Percentiles rank a stretch among this genome's conserved stretches.
Evolutionary conservation across 2,329 filamentous ascomycete genomes (phyloP).

Genomic region (Amesomyces nigricolor): DNA sequence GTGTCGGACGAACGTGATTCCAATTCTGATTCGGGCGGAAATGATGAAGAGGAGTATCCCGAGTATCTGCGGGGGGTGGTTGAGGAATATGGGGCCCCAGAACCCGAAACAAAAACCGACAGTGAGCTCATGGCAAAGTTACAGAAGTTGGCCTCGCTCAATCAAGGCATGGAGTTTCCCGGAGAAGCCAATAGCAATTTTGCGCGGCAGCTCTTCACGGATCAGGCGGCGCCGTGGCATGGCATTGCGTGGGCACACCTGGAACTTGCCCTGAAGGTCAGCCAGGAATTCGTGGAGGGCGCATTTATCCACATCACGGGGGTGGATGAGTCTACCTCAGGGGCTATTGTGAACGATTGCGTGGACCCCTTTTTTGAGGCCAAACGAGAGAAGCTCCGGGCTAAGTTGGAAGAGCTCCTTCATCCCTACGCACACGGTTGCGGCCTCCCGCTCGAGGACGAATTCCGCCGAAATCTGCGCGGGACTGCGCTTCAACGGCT

Average conservation of each 20-base stretch:
- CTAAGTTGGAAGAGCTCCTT: constrained; percentile 38
- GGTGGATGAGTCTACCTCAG: constrained; percentile 23
- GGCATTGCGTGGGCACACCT: constrained; percentile 35
- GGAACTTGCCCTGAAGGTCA: constrained; percentile 26
- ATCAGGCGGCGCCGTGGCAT: constrained; percentile 36
- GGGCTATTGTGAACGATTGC: constrained; percentile 22
- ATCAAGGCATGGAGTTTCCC: constrained; percentile 39
- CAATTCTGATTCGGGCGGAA: not conserved
- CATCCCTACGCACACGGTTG: constrained; percentile 33
- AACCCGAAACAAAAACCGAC: constrained; percentile 25
- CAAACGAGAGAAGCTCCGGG: constrained; percentile 26
- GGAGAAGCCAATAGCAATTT: constrained; percentile 35
- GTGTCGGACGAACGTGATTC: not conserved
- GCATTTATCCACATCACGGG: constrained; percentile 33
- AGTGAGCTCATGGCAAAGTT: constrained; percentile 27
- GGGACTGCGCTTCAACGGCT: not conserved
- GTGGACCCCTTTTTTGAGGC: constrained; percentile 24
- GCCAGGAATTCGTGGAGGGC: constrained; percentile 36
- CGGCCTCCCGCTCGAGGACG: constrained; percentile 32
- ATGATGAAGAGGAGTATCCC: constrained; percentile 16
- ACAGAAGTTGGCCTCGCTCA: constrained; percentile 30
- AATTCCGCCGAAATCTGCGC: not conserved
- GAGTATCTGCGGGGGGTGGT: constrained; percentile 30
- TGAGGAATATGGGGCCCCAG: constrained; percentile 29
- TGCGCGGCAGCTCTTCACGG: constrained; percentile 36